Percentiles rank a stretch among this genome's conserved stretches.
phyloP scores from a whole-genome alignment of 768 basidiomycete species.

The Hericium erinaceus region DNA sequence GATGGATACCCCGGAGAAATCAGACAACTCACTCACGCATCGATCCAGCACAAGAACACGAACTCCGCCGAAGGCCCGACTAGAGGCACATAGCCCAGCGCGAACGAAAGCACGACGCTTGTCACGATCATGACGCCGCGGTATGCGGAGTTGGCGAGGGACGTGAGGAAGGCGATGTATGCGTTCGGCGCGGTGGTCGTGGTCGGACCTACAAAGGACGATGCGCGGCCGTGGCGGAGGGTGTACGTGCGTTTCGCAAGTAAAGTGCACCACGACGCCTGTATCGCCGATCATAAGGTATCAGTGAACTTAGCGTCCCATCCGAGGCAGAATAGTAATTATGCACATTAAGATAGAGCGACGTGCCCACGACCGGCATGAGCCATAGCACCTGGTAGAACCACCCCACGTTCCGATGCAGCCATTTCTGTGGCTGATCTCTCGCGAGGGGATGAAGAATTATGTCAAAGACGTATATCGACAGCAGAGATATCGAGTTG shows the following conservation, averaged over 20 bases:
- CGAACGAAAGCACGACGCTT: constrained; percentile 59
- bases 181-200: constrained; percentile 41
- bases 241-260: constrained; percentile 69
- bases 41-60: constrained; percentile 76
- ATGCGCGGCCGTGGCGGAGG: constrained; percentile 49
- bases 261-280: constrained; percentile 72
- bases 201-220: constrained; percentile 32
- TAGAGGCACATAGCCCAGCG: constrained; percentile 53
- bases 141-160: constrained; percentile 74
- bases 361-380: constrained; percentile 62
- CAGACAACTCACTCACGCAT: constrained; percentile 54
- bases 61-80: constrained; percentile 55
- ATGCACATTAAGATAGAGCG: constrained; percentile 72
- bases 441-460: constrained; percentile 60
- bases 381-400: constrained; percentile 76
- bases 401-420: constrained; percentile 65
- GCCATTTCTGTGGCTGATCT: constrained; percentile 52
- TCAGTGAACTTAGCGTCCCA: too few species aligned
- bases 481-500: constrained; percentile 60
- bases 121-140: constrained; percentile 75
- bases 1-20: neutral
- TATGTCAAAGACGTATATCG: constrained; percentile 69
- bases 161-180: constrained; percentile 62
- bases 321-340: too few species aligned
- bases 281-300: too few species aligned